phyloP scores from a whole-genome alignment of 805 yeast genomes.

The Lachancea mirantina region DNA sequence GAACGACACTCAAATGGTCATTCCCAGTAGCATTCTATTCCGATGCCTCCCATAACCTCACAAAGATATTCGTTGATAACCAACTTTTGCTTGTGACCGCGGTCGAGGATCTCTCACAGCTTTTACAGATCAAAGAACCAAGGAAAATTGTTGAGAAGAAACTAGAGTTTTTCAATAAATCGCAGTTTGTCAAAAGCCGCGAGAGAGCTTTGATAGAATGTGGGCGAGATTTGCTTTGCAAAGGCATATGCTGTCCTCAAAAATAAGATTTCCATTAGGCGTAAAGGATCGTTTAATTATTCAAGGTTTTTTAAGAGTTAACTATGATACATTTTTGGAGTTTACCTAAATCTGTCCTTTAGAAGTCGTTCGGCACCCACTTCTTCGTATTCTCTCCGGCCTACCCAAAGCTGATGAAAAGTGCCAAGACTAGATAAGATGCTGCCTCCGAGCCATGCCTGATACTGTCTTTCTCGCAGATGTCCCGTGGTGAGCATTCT shows the following conservation, averaged over 20 bases:
- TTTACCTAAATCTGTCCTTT: conserved; percentile 71
- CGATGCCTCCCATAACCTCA: conserved; percentile 41
- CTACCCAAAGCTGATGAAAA: conserved; percentile 93
- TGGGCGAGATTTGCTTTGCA: conserved; percentile 30
- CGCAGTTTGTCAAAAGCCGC: conserved; percentile 32
- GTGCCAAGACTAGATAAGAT: conserved; percentile 84
- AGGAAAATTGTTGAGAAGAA: conserved; percentile 30
- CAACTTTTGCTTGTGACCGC: conserved; percentile 58
- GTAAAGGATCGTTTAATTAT: conserved; percentile 1
- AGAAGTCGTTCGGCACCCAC: conserved; percentile 77
- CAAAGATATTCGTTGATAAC: conserved; percentile 61
- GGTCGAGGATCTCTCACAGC: conserved; percentile 60
- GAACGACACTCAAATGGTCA: conserved; percentile 84
- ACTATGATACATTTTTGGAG: conserved; percentile 3
- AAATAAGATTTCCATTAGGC: conserved; percentile 3
- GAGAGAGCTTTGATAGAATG: conserved; percentile 34
- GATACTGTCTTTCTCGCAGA: conserved; percentile 65
- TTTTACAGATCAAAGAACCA: conserved; percentile 42
- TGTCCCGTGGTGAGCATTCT: conserved; percentile 79
- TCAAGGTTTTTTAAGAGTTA: not conserved
- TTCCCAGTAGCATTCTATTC: conserved; percentile 74
- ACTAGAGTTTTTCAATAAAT: conserved; percentile 33
- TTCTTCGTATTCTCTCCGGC: conserved; percentile 79
- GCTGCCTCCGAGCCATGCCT: conserved; percentile 90
- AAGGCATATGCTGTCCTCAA: conserved; percentile 26